phyloP scores from a whole-genome alignment of 1,284 basidiomycete species.

The Termitomyces sp. region DNA sequence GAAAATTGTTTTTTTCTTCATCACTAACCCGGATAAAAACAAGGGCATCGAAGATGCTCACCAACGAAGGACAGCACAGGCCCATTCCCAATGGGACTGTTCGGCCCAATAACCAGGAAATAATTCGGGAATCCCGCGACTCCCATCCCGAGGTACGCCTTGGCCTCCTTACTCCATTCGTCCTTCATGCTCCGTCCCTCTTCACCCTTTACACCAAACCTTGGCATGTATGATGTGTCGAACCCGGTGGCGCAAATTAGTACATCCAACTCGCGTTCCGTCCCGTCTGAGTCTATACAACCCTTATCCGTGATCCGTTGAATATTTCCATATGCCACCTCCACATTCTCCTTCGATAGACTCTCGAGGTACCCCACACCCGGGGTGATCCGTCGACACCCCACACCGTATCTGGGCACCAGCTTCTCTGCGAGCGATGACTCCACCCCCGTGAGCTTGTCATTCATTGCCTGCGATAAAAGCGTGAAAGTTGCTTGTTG shows the following conservation, averaged over 20 bases:
- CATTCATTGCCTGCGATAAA: slow-evolving; percentile 22
- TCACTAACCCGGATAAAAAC: background rate
- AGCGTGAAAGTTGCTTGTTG: slow-evolving; percentile 18
- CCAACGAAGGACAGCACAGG: slow-evolving; percentile 26
- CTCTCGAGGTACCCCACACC: slow-evolving; percentile 29
- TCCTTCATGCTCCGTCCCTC: slow-evolving; percentile 22
- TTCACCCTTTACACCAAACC: slow-evolving; percentile 26
- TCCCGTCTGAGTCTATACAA: slow-evolving; percentile 21
- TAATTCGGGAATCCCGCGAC: slow-evolving; percentile 29
- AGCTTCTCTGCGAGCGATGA: slow-evolving; percentile 11
- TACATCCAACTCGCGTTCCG: slow-evolving; percentile 27
- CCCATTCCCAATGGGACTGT: slow-evolving; percentile 31
- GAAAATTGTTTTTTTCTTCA: background rate
- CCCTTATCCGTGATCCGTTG: slow-evolving; percentile 25
- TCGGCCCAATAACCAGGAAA: slow-evolving; percentile 28
- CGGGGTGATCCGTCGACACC: slow-evolving; percentile 29
- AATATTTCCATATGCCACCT: slow-evolving; percentile 27
- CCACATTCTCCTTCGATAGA: slow-evolving; percentile 25
- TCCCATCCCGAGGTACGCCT: slow-evolving; percentile 26
- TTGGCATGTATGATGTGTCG: slow-evolving; percentile 27
- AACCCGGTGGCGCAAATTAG: slow-evolving; percentile 34
- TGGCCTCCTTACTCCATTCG: slow-evolving; percentile 27
- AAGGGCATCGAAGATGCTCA: slow-evolving; percentile 8
- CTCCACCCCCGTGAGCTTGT: slow-evolving; percentile 17
- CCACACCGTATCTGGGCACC: slow-evolving; percentile 26